Conservation (phyloP, 768 basidiomycete species). For the Russula sp. region DNA sequence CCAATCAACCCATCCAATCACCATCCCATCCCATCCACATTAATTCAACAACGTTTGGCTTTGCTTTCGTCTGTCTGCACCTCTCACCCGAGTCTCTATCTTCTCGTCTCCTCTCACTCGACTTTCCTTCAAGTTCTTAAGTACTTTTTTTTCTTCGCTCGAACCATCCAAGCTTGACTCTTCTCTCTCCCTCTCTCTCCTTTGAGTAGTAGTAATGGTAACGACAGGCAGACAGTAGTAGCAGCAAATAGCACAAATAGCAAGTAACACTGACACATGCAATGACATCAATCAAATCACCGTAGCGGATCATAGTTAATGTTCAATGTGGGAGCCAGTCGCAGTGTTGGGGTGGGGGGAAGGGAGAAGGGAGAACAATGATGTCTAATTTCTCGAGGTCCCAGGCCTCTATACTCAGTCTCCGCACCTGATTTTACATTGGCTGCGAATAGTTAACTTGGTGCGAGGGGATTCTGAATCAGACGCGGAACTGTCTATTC, state of each 20-base stretch:
- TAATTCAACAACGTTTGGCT: neutral
- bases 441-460: no score
- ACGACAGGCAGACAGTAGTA: conserved; percentile 16
- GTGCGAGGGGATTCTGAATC: no score
- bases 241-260: conserved; percentile 8
- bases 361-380: no score
- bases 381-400: no score
- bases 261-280: conserved; percentile 20
- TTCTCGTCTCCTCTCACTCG: neutral
- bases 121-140: neutral
- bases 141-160: neutral
- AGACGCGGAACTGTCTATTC: no score
- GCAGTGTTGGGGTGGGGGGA: no score
- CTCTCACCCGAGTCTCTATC: no score
- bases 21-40: conserved; percentile 9
- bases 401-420: no score
- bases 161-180: conserved; percentile 16
- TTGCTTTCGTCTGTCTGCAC: conserved; percentile 6
- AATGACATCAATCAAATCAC: conserved; percentile 25
- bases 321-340: no score
- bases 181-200: no score
- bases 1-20: conserved; percentile 5
- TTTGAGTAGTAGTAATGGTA: conserved; percentile 19
- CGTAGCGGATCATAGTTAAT: conserved; percentile 4
- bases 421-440: no score